These are phyloP conservation scores for Plasmodium vivax DNA, from an alignment of 169 alveolate genomes.

Conservation along the genomic window DNA sequence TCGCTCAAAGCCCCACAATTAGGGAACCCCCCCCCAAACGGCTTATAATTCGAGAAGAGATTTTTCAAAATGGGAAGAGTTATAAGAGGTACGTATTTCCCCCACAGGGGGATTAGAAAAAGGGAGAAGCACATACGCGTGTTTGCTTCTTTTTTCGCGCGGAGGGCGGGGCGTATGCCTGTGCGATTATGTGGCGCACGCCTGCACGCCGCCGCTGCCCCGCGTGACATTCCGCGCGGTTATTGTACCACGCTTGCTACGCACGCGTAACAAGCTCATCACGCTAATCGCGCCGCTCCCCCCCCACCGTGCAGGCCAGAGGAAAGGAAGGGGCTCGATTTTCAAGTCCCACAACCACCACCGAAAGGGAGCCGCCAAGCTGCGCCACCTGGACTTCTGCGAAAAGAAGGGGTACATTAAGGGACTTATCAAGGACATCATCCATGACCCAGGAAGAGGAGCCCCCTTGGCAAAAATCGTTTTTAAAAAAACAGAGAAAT, in stretches of 20 bases:
- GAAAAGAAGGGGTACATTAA: constrained; percentile 94
- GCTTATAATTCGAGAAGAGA: not conserved
- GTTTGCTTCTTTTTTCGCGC: not conserved
- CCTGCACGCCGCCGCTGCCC: not conserved
- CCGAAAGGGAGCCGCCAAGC: constrained; percentile 97
- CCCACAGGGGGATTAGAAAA: not conserved
- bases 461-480: constrained; percentile 97
- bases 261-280: too few relatives aligned
- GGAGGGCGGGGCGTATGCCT: not conserved
- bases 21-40: not conserved
- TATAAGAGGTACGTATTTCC: constrained; percentile 58
- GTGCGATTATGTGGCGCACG: not conserved
- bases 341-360: constrained; percentile 94
- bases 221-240: not conserved
- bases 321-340: constrained; percentile 97
- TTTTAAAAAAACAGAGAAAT: constrained; percentile 98
- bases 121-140: not conserved
- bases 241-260: not conserved
- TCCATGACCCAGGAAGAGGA: constrained; percentile 99
- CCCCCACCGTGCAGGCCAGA: constrained; percentile 89
- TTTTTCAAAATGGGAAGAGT: constrained; percentile 68
- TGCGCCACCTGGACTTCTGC: constrained; percentile 95
- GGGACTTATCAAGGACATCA: constrained; percentile 97
- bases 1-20: not conserved
- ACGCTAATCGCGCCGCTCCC: not conserved